Evolutionary conservation across 176 grass and related monocot genomes (phyloP).

Genomic region (Tillandsia fasciculata): DNA sequence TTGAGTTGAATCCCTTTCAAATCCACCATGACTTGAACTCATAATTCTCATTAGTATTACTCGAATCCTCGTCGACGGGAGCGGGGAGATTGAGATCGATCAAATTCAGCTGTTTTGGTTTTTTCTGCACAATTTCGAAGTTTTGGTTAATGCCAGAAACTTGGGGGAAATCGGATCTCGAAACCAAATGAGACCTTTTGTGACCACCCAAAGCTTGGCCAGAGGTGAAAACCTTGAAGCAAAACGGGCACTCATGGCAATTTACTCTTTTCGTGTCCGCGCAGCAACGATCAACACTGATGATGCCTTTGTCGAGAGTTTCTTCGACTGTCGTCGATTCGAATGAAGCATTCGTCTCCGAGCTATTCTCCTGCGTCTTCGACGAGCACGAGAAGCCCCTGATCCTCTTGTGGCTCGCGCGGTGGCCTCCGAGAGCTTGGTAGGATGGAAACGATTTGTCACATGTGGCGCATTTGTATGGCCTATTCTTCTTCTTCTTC

Average conservation of each 20-base stretch:
- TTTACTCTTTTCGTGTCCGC: conserved; percentile 20
- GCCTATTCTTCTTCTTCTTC: conserved; percentile 13
- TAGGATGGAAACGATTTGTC: conserved; percentile 48
- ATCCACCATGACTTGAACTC: conserved; percentile 27
- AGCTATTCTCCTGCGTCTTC: conserved; percentile 13
- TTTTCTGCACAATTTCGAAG: background rate
- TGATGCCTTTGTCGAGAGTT: background rate
- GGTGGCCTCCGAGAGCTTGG: conserved; percentile 69
- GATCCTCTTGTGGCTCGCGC: conserved; percentile 61
- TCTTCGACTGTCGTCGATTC: conserved; percentile 15
- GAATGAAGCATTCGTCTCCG: conserved; percentile 27
- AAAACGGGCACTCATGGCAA: conserved; percentile 28
- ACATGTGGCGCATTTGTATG: conserved; percentile 36
- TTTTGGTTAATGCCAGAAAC: background rate
- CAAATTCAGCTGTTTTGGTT: conserved; percentile 8
- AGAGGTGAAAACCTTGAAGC: conserved; percentile 40
- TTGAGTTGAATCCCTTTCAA: conserved; percentile 36
- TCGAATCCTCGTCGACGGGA: conserved; percentile 28
- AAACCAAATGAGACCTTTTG: conserved; percentile 41
- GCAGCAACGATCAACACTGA: background rate
- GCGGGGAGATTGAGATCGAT: conserved; percentile 65
- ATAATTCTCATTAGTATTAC: conserved; percentile 4
- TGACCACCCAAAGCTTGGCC: conserved; percentile 41
- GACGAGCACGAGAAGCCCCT: conserved; percentile 20
- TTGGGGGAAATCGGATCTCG: conserved; percentile 9